Conservation (phyloP, 352 stramenopile genomes). For the Phytophthora fragariaefolia region DNA sequence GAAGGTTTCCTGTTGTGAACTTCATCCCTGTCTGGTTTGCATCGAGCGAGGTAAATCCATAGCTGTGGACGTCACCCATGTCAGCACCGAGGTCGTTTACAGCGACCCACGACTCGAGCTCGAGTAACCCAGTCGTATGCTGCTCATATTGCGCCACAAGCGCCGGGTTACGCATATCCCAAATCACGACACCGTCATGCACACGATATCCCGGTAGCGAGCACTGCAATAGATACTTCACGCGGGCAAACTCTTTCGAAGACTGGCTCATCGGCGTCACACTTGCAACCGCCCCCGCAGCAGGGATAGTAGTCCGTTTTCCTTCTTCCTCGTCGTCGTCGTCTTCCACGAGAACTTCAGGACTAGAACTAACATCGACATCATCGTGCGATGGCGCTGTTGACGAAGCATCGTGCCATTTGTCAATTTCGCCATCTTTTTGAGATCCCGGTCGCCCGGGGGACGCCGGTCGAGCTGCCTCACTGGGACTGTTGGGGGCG, state of each 20-base stretch:
- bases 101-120: slow-evolving; percentile 80
- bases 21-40: slow-evolving; percentile 60
- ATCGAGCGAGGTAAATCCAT: slow-evolving; percentile 59
- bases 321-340: slow-evolving; percentile 23
- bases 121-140: slow-evolving; percentile 51
- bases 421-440: slow-evolving; percentile 6
- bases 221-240: slow-evolving; percentile 75
- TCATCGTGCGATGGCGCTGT: neutral
- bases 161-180: slow-evolving; percentile 74
- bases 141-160: slow-evolving; percentile 68
- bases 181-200: slow-evolving; percentile 68
- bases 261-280: slow-evolving; percentile 50
- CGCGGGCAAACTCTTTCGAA: slow-evolving; percentile 63
- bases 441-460: slow-evolving; percentile 5
- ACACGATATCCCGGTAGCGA: slow-evolving; percentile 60
- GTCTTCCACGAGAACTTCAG: slow-evolving; percentile 24
- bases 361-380: neutral
- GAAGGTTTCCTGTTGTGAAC: slow-evolving; percentile 69
- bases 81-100: slow-evolving; percentile 69
- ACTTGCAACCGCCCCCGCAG: slow-evolving; percentile 48
- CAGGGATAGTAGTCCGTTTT: slow-evolving; percentile 36
- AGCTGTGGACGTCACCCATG: slow-evolving; percentile 61
- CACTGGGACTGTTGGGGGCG: slow-evolving; percentile 26
- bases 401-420: neutral
- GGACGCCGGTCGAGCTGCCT: slow-evolving; percentile 8